Conservation (phyloP, 495 filamentous ascomycete genomes). For the Alectoria sarmentosa region DNA sequence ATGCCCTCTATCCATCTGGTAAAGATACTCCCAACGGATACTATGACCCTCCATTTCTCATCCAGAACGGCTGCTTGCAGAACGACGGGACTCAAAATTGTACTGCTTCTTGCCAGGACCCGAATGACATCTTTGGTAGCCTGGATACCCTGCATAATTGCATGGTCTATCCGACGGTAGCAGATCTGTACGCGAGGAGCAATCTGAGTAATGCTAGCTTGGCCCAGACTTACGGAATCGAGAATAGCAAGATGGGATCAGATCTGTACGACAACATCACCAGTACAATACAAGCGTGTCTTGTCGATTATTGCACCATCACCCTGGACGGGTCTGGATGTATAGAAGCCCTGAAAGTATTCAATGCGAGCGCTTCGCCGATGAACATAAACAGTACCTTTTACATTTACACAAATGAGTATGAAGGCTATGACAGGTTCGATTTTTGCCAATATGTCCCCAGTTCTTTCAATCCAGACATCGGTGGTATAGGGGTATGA, state of each 20-base stretch:
- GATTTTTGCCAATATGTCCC: constrained; percentile 5
- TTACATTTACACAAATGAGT: neutral
- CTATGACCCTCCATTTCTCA: neutral
- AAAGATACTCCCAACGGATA: no score
- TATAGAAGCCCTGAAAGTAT: neutral
- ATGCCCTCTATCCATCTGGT: neutral
- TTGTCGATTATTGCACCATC: constrained; percentile 2
- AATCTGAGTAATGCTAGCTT: neutral
- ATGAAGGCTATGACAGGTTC: neutral
- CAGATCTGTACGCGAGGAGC: neutral
- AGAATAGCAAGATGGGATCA: neutral
- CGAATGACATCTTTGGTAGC: neutral
- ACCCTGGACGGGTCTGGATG: neutral
- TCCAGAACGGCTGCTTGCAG: neutral
- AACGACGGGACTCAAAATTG: neutral
- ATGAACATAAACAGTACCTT: neutral
- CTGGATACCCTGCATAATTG: constrained; percentile 13
- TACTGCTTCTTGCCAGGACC: neutral
- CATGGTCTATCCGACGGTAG: constrained; percentile 3
- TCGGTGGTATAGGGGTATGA: constrained; percentile 20
- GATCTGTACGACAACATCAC: neutral
- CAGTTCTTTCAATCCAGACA: constrained; percentile 5
- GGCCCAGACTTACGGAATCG: neutral
- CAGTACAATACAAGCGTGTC: neutral
- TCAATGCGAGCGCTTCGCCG: neutral